Evolutionary conservation across 805 yeast species (phyloP).

Genomic region (Yarrowia hollandica): DNA sequence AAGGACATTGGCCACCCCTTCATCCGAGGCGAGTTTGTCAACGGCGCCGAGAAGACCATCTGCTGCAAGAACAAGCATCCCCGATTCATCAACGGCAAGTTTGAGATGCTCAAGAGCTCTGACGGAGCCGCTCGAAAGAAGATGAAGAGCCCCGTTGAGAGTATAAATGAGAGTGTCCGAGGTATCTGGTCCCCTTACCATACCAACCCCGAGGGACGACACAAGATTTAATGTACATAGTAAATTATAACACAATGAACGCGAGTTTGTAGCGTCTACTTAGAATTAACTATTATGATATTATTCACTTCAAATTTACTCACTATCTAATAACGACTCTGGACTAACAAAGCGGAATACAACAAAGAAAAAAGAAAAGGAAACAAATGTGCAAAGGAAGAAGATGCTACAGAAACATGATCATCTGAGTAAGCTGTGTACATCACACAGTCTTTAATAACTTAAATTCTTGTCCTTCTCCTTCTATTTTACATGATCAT

Average conservation of each 20-base stretch:
- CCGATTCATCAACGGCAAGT: constrained; percentile 61
- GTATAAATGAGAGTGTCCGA: constrained; percentile 80
- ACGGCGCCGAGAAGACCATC: constrained; percentile 54
- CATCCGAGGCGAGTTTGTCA: constrained; percentile 57
- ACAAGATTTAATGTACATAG: constrained; percentile 43
- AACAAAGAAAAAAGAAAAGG: not conserved
- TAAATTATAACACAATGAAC: constrained; percentile 13
- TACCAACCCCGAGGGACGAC: constrained; percentile 54
- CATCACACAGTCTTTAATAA: constrained; percentile 1
- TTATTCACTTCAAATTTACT: no score
- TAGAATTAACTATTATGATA: no score
- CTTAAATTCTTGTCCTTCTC: not conserved
- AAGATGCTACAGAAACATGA: no score
- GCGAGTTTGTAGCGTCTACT: no score
- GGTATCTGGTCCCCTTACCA: constrained; percentile 99
- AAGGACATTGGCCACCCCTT: constrained; percentile 84
- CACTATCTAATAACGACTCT: not conserved
- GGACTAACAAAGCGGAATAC: not conserved
- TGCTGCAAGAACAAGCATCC: constrained; percentile 74
- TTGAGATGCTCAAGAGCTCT: constrained; percentile 62
- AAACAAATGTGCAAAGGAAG: no score
- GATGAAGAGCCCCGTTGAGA: constrained; percentile 75
- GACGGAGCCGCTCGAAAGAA: constrained; percentile 63
- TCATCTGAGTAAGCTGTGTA: no score
- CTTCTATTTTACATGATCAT: constrained; percentile 7